Evolutionary conservation across 306 rosid species (phyloP).

Genomic region (Trifolium pratense): DNA sequence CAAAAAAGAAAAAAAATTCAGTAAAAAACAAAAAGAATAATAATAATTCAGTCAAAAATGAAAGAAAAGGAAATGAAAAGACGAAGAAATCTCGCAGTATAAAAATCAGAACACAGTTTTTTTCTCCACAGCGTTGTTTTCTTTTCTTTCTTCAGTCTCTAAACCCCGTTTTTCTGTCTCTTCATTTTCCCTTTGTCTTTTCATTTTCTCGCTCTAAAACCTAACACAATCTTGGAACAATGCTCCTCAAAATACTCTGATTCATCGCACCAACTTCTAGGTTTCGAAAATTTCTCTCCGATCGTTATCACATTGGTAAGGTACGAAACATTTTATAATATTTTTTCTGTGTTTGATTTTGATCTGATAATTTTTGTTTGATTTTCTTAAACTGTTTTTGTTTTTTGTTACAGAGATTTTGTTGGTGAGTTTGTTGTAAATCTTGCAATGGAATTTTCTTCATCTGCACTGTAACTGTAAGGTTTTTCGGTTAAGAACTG

Average conservation of each 20-base stretch:
- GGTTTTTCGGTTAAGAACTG: slow-evolving; percentile 27
- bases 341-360: slow-evolving; percentile 34
- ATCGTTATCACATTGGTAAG: slow-evolving; percentile 66
- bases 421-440: slow-evolving; percentile 5
- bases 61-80: not conserved
- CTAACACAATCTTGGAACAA: slow-evolving; percentile 34
- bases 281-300: slow-evolving; percentile 37
- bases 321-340: not conserved
- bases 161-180: slow-evolving; percentile 35
- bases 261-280: slow-evolving; percentile 25
- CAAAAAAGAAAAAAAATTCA: not conserved
- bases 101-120: slow-evolving; percentile 4
- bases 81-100: not conserved
- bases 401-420: slow-evolving; percentile 18
- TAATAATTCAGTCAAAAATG: not conserved
- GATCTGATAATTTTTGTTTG: slow-evolving; percentile 48
- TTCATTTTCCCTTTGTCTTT: slow-evolving; percentile 21
- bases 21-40: not conserved
- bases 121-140: slow-evolving; percentile 2
- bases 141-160: slow-evolving; percentile 17
- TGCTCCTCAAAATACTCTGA: slow-evolving; percentile 18
- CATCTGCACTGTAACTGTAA: slow-evolving; percentile 14
- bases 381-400: not conserved
- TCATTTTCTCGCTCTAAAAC: slow-evolving; percentile 46
- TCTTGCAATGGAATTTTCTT: slow-evolving; percentile 18